phyloP scores from a whole-genome alignment of 495 filamentous ascomycete species.

The Cercophora samala region DNA sequence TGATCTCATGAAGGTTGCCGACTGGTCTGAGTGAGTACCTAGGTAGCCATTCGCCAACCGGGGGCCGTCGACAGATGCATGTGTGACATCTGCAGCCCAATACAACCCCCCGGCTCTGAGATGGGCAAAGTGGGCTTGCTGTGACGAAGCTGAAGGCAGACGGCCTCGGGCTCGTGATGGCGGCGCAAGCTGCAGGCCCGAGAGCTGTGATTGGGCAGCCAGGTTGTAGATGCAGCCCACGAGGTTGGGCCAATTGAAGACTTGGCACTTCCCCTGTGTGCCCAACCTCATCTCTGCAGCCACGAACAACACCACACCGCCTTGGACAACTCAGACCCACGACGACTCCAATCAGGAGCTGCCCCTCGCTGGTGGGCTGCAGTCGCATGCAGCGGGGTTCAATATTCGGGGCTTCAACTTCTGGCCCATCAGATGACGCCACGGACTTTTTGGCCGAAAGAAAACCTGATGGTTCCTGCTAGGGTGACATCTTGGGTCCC shows the following conservation, averaged over 20 bases:
- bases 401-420: constrained; percentile 14
- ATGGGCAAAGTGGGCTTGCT: not conserved
- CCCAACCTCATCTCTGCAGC: constrained; percentile 19
- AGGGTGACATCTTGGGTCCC: constrained; percentile 5
- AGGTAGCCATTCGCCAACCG: constrained; percentile 17
- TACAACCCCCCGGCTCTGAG: not conserved
- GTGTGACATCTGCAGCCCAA: constrained; percentile 25
- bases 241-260: constrained; percentile 2
- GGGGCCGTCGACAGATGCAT: constrained; percentile 4
- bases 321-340: constrained; percentile 1
- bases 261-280: constrained; percentile 13
- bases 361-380: constrained; percentile 3
- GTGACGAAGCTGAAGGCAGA: constrained; percentile 12
- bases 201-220: constrained; percentile 15
- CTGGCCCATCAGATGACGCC: constrained; percentile 31
- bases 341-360: not conserved
- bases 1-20: not conserved
- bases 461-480: constrained; percentile 7
- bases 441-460: constrained; percentile 15
- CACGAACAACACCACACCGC: constrained; percentile 4
- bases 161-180: not conserved
- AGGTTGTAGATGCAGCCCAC: not conserved
- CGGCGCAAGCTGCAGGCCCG: not conserved
- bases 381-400: constrained; percentile 14
- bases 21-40: not conserved